Evolutionary conservation across 257 asterid species (phyloP).

Genomic region (Primulina eburnea): DNA sequence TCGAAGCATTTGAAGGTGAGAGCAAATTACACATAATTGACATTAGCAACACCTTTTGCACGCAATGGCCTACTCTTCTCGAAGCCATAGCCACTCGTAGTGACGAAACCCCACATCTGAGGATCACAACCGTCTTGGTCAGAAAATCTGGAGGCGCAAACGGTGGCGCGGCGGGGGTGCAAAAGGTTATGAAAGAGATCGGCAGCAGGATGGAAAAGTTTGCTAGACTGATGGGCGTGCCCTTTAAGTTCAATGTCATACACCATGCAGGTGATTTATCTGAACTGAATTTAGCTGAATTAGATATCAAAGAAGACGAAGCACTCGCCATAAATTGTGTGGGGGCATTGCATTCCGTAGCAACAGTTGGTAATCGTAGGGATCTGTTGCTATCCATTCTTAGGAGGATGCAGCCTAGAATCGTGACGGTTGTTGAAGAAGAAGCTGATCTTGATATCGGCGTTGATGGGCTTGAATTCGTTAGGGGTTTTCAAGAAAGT

Average conservation of each 20-base stretch:
- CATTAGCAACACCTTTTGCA: slow-evolving; percentile 79
- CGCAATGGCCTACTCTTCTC: slow-evolving; percentile 95
- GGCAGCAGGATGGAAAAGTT: slow-evolving; percentile 86
- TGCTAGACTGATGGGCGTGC: slow-evolving; percentile 96
- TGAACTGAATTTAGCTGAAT: slow-evolving; percentile 44
- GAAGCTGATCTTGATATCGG: slow-evolving; percentile 88
- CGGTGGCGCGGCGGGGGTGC: slow-evolving; percentile 38
- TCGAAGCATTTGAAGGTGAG: slow-evolving; percentile 94
- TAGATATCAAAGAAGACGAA: slow-evolving; percentile 69
- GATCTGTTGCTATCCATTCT: slow-evolving; percentile 53
- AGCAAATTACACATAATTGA: slow-evolving; percentile 67
- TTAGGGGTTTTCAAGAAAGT: slow-evolving; percentile 69
- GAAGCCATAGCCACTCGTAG: slow-evolving; percentile 93
- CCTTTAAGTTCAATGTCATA: slow-evolving; percentile 58
- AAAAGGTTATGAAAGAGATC: slow-evolving; percentile 79
- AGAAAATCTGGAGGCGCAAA: slow-evolving; percentile 25
- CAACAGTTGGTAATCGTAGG: slow-evolving; percentile 43
- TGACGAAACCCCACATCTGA: slow-evolving; percentile 87
- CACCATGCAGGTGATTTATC: slow-evolving; percentile 81
- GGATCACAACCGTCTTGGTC: slow-evolving; percentile 66
- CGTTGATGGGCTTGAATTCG: slow-evolving; percentile 53
- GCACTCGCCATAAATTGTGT: slow-evolving; percentile 76
- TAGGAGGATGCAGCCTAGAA: slow-evolving; percentile 58
- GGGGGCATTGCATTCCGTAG: slow-evolving; percentile 64
- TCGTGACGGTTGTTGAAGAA: slow-evolving; percentile 77